Percentiles rank a stretch among this genome's conserved stretches.
Conservation (phyloP, 1,139 yeast species). For the Suhomyces kunorum region DNA sequence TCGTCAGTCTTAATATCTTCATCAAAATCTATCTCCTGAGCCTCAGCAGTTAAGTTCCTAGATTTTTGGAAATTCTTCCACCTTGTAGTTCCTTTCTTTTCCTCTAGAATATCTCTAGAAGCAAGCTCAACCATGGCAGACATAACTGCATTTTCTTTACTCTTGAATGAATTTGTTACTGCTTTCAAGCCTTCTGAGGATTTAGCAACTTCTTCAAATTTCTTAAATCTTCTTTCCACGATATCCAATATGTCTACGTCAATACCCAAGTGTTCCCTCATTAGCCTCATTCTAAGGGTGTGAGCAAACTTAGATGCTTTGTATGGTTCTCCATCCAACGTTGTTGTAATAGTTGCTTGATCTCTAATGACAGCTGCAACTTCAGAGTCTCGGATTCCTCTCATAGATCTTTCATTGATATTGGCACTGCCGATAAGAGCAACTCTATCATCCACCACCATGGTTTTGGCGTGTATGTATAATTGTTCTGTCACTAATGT, state of each 20-base stretch:
- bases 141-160: slow-evolving; percentile 33
- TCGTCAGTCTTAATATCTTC: slow-evolving; percentile 29
- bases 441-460: slow-evolving; percentile 91
- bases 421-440: slow-evolving; percentile 97
- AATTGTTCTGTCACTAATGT: slow-evolving; percentile 85
- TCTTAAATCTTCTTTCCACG: slow-evolving; percentile 72
- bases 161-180: slow-evolving; percentile 42
- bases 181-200: slow-evolving; percentile 45
- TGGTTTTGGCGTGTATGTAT: slow-evolving; percentile 88
- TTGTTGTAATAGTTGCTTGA: slow-evolving; percentile 67
- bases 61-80: slow-evolving; percentile 46
- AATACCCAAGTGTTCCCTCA: slow-evolving; percentile 96
- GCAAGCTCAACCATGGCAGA: slow-evolving; percentile 79
- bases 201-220: slow-evolving; percentile 58
- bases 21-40: slow-evolving; percentile 29
- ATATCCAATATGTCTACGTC: slow-evolving; percentile 85
- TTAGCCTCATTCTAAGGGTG: slow-evolving; percentile 80
- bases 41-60: slow-evolving; percentile 19
- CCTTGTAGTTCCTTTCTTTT: slow-evolving; percentile 43
- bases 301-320: slow-evolving; percentile 88
- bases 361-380: slow-evolving; percentile 88
- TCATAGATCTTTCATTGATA: slow-evolving; percentile 92
- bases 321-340: slow-evolving; percentile 81
- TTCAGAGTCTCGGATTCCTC: slow-evolving; percentile 93
- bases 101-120: slow-evolving; percentile 61